Evolutionary conservation across 2,329 filamentous ascomycete species (phyloP).

Genomic region (Akanthomyces dipterigenus): DNA sequence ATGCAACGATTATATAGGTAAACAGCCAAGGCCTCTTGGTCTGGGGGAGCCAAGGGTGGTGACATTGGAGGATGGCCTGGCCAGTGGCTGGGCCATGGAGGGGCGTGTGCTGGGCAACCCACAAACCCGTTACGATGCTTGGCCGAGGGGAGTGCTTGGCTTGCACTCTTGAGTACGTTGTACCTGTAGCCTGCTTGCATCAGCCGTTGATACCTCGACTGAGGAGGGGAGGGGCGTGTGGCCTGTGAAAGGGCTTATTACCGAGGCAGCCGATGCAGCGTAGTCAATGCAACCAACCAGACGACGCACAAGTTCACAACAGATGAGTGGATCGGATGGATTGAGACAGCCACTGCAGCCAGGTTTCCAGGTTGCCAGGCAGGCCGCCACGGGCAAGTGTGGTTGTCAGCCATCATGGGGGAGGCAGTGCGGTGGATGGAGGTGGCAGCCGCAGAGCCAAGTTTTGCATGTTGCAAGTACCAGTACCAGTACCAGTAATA

Average conservation of each 20-base stretch:
- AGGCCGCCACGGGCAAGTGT: neutral
- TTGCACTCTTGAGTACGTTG: neutral
- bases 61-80: neutral
- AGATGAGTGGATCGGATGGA: neutral
- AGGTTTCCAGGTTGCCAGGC: neutral
- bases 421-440: neutral
- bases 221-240: neutral
- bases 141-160: neutral
- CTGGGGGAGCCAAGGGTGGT: neutral
- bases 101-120: neutral
- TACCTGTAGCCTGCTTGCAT: neutral
- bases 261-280: conserved; percentile 9
- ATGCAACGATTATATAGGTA: conserved; percentile 6
- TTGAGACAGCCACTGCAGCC: neutral
- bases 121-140: neutral
- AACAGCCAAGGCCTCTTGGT: neutral
- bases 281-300: neutral
- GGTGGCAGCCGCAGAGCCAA: neutral
- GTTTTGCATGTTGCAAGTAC: neutral
- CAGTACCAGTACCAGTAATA: neutral
- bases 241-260: conserved; percentile 11
- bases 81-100: neutral
- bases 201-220: neutral
- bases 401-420: neutral
- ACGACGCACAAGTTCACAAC: neutral